These are phyloP conservation scores for Oemleria cerasiformis DNA, from an alignment of 306 rosid species.

Conservation along the genomic window DNA sequence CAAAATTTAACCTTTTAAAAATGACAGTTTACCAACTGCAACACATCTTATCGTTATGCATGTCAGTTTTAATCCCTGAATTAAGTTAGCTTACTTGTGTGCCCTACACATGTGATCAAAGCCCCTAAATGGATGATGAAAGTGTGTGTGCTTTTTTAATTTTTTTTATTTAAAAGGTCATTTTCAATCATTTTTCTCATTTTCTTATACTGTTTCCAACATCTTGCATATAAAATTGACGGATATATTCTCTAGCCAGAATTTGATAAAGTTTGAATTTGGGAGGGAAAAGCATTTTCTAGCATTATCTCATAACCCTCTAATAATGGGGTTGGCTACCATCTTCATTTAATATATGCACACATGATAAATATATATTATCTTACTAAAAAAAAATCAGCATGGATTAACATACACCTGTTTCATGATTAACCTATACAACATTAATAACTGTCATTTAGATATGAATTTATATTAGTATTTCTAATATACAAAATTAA, in stretches of 20 bases:
- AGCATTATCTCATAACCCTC: not conserved
- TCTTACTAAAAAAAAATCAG: too few relatives aligned
- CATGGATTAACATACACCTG: too few relatives aligned
- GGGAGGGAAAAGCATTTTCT: not conserved
- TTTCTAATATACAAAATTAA: too few relatives aligned
- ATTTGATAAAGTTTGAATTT: slow-evolving; percentile 2
- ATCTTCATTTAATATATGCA: not conserved
- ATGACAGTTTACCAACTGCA: too few relatives aligned
- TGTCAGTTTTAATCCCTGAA: too few relatives aligned
- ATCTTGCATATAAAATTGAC: not conserved
- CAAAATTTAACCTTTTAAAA: too few relatives aligned
- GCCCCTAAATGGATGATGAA: not conserved
- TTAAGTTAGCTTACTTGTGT: too few relatives aligned
- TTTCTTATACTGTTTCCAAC: not conserved
- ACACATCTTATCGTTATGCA: too few relatives aligned
- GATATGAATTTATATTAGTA: too few relatives aligned
- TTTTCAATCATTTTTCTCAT: not conserved
- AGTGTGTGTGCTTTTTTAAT: not conserved
- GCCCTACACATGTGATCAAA: not conserved
- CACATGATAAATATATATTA: not conserved
- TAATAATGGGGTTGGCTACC: not conserved
- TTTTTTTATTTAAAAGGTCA: not conserved
- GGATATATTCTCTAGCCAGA: not conserved
- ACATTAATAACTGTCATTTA: too few relatives aligned
- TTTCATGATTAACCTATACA: too few relatives aligned